Conservation (phyloP, 768 basidiomycete species). For the Xerocomellus amylosporus region DNA sequence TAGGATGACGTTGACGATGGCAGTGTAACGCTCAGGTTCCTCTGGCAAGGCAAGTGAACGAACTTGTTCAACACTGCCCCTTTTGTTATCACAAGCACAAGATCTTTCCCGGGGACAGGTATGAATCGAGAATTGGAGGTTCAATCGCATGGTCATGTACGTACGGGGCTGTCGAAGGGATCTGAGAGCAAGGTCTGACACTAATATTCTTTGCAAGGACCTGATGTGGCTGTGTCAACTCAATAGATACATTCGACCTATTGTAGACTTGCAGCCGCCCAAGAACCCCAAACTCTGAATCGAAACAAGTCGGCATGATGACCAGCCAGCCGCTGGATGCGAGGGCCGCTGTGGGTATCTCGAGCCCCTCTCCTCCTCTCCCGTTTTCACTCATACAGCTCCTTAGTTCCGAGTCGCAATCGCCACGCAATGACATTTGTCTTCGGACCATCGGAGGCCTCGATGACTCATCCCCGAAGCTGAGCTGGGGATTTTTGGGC, state of each 20-base stretch:
- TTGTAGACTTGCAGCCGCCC: conserved; percentile 8
- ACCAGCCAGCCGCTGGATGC: conserved; percentile 26
- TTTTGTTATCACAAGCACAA: background rate
- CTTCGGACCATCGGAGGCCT: background rate
- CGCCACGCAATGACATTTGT: background rate
- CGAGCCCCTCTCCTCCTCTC: conserved; percentile 43
- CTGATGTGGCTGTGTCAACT: conserved; percentile 13
- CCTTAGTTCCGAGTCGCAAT: background rate
- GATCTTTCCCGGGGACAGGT: background rate
- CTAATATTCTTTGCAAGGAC: conserved; percentile 17
- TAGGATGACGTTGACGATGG: background rate
- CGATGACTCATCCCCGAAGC: background rate
- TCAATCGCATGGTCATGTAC: background rate
- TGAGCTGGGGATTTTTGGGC: background rate
- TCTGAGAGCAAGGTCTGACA: background rate
- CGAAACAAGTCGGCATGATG: conserved; percentile 42
- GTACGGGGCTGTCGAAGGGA: background rate
- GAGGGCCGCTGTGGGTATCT: conserved; percentile 28
- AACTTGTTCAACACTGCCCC: conserved; percentile 5
- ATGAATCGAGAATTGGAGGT: background rate
- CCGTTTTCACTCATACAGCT: conserved; percentile 23
- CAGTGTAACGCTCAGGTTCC: background rate
- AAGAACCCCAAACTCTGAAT: conserved; percentile 28
- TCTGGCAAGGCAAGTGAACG: background rate
- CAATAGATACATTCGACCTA: conserved; percentile 9